These are phyloP conservation scores for Mycena galopus DNA, from an alignment of 768 basidiomycete species.

Conservation along the genomic window DNA sequence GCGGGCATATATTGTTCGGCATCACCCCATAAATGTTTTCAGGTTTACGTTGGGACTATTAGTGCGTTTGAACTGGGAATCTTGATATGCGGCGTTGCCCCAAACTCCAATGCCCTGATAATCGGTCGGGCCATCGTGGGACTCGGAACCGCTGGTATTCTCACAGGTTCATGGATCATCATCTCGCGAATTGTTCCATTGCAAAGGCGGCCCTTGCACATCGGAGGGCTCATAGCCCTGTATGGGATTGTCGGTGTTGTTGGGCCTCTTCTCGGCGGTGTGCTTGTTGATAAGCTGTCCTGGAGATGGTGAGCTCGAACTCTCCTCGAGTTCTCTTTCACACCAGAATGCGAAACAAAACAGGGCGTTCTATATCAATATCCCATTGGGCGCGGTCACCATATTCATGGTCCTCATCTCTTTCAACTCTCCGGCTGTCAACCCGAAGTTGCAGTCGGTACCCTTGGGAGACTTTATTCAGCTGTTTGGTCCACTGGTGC, in stretches of 20 bases:
- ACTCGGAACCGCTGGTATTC: background rate
- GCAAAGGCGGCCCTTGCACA: background rate
- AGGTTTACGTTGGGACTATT: background rate
- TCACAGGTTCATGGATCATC: background rate
- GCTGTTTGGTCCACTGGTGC: background rate
- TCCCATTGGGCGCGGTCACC: constrained; percentile 21
- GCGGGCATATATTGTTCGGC: background rate
- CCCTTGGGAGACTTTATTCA: background rate
- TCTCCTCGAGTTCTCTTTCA: background rate
- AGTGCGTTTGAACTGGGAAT: background rate
- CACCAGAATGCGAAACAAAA: background rate
- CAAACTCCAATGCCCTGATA: background rate
- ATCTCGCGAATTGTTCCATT: background rate
- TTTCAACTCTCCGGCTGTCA: constrained; percentile 32
- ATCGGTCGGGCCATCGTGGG: background rate
- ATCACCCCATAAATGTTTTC: background rate
- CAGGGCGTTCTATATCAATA: constrained; percentile 31
- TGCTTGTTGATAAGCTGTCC: constrained; percentile 43
- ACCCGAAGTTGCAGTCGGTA: background rate
- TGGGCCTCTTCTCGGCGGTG: background rate
- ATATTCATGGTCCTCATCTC: constrained; percentile 1
- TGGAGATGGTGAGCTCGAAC: constrained; percentile 51
- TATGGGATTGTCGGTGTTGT: background rate
- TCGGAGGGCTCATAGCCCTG: background rate
- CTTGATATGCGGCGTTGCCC: background rate